Evolutionary conservation across 768 basidiomycete species (phyloP), one percentile per base, ranked within the genome.

Genomic region (Chalciporus pseudorubinellus): DNA sequence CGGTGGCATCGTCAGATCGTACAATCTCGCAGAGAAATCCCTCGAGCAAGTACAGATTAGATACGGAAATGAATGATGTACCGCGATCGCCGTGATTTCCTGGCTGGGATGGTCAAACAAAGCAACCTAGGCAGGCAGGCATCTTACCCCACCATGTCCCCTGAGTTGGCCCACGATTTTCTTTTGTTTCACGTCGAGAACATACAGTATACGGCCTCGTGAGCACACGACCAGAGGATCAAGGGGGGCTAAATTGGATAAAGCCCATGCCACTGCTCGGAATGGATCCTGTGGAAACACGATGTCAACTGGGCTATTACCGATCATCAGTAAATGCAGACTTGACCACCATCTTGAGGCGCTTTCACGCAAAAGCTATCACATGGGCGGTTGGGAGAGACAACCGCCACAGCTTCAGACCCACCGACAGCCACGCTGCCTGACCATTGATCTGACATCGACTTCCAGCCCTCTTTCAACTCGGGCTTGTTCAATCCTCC

Each of bases 71-170:
- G 59, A 70, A 6, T 84, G 85, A 63, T 89, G 84, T 7, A 85
- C 81, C 0, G 73, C 77, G 6, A 92, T 78, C 9, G 84, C 83
- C 0, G 85, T 89, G 51, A 92, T 89, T 45, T 69, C 65, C 68
- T 69, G 33, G 22, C 73, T 69, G 79, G 82, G 42, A 14, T 38
- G 36, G 39, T 56, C 59, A 61, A 56, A 14, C 29, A 46, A 36
- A 4, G 39, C 40, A 29, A 12, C 11, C 13, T n/a, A 46, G 29
- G 6, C 12, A 20, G 42, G 40, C 26, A 43, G n/a, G 42, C 3
- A 39, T 69, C 82, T 70, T 69, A 87, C 88, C 33, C 83, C 85
- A 19, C 88, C 88, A 63, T 90, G 88, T 3, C 86, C 87, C 34
- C 84, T 79, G 36, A 87, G 70, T 53, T 69, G 72, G 7, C 83